These are phyloP conservation scores for Leishmania turanica DNA, from an alignment of 208 protist genomes.

Conservation along the genomic window DNA sequence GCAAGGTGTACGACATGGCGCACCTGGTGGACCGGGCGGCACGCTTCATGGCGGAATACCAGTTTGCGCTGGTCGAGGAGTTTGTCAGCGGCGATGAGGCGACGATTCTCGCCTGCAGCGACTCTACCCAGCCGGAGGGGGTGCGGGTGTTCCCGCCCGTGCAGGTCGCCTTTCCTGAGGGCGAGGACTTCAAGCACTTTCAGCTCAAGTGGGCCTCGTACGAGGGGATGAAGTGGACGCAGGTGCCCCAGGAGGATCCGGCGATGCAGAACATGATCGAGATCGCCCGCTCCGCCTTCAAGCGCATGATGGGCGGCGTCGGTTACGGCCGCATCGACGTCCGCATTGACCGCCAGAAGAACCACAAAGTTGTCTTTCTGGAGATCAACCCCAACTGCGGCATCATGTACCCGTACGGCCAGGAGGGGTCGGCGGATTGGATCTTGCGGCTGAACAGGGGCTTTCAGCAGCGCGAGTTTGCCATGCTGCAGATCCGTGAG, in stretches of 20 bases:
- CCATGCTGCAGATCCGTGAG: slow-evolving; percentile 77
- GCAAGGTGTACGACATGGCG: slow-evolving; percentile 75
- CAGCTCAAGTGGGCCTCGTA: slow-evolving; percentile 91
- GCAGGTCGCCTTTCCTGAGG: slow-evolving; percentile 74
- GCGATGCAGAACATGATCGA: slow-evolving; percentile 63
- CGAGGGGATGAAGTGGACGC: slow-evolving; percentile 87
- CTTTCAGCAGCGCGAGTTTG: slow-evolving; percentile 83
- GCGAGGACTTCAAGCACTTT: slow-evolving; percentile 93
- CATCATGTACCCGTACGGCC: slow-evolving; percentile 88
- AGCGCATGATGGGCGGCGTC: slow-evolving; percentile 90
- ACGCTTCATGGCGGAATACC: slow-evolving; percentile 78
- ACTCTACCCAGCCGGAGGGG: slow-evolving; percentile 66
- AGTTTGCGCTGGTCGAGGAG: slow-evolving; percentile 88
- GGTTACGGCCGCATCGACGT: slow-evolving; percentile 90
- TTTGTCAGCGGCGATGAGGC: slow-evolving; percentile 90
- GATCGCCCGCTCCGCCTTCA: slow-evolving; percentile 79
- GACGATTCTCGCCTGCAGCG: slow-evolving; percentile 79
- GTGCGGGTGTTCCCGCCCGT: slow-evolving; percentile 86
- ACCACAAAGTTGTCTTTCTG: slow-evolving; percentile 75
- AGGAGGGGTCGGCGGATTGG: slow-evolving; percentile 90
- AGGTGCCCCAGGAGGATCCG: slow-evolving; percentile 64
- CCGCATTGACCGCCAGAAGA: slow-evolving; percentile 66
- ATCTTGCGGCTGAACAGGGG: slow-evolving; percentile 70
- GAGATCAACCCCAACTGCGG: slow-evolving; percentile 94
- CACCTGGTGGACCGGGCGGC: slow-evolving; percentile 52